Conservation (phyloP, 805 yeast species). For the Candida multigemmis region DNA sequence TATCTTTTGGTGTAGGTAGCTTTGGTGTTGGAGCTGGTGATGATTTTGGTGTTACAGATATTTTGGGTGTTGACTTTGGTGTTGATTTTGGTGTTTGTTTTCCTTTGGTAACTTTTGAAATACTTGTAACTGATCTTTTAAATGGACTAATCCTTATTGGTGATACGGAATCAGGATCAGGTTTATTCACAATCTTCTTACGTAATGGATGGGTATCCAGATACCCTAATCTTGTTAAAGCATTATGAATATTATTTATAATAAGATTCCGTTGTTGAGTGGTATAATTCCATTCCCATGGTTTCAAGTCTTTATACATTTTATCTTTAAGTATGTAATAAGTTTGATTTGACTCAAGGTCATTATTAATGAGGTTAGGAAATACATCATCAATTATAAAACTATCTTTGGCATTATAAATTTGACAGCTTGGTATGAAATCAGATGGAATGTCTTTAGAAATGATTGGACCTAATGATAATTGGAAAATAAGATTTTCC, state of each 20-base stretch:
- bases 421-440: slow-evolving; percentile 18
- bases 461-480: slow-evolving; percentile 44
- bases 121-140: slow-evolving; percentile 1
- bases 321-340: slow-evolving; percentile 28
- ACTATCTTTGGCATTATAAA: slow-evolving; percentile 20
- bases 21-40: slow-evolving; percentile 1
- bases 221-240: slow-evolving; percentile 32
- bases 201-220: slow-evolving; percentile 36
- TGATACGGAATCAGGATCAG: neutral
- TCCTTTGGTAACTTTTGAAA: slow-evolving; percentile 2
- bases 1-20: slow-evolving; percentile 3
- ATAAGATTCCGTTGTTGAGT: slow-evolving; percentile 21
- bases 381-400: slow-evolving; percentile 21
- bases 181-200: slow-evolving; percentile 15
- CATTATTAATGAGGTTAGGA: slow-evolving; percentile 8
- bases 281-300: slow-evolving; percentile 24
- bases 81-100: neutral
- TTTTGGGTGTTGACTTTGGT: slow-evolving; percentile 1
- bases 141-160: neutral
- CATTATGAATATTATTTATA: slow-evolving; percentile 23
- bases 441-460: slow-evolving; percentile 1
- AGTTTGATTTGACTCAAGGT: neutral
- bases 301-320: slow-evolving; percentile 29
- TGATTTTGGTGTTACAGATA: slow-evolving; percentile 1
- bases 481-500: slow-evolving; percentile 29